Base-by-base conservation (phyloP, 768 basidiomycete species). In the Guyanaporus albipodus region DNA sequence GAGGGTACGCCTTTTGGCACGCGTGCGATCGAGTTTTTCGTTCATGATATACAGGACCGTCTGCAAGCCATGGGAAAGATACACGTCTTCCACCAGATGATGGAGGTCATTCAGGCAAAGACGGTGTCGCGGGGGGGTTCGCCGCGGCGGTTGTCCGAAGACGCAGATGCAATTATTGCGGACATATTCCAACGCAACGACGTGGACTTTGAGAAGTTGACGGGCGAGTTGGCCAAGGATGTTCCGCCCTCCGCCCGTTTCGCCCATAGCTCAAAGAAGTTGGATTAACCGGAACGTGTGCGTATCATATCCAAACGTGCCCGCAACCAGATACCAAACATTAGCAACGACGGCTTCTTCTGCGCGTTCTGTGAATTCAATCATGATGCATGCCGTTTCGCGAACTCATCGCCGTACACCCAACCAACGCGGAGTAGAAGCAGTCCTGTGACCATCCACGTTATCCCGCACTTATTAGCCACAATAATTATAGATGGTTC, bases 101-200 rank as follows among this genome's bases (percentile, higher is more conserved):
- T 67, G 55, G 66, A 66, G 32, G 64, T 64, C 27, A 58, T 66
- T 4, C 66, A 62, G 45, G 52, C 57, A 32, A 66, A 67, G 28
- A 66, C 66, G 6, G 18, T 67, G 38, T 38, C 64, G 1, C 52
- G 51, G 31, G 56, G 58, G 4, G 61, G 64, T 22, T 36, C 19
- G 34, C 46, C 57, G 1, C 35, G 63, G 4, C 51, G 59, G 19
- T 55, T 67, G 18, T 56, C 63, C 0, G 63, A 59, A n/a, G 63
- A 66, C 19, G 66, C 61, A 5, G 61, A 66, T 45, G 46, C 47
- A 18, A 63, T 67, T 33, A 51, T 66, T 23, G 61, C 66, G 19
- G 63, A 63, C 36, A 63, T 66, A 26, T 66, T 66, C 46, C 59
- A 52, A 35, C 61, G 53, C 47, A 66, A 66, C 24, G 63, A 58